Evolutionary conservation across 352 stramenopile species (phyloP).

Genomic region (Vaucheria bursata): DNA sequence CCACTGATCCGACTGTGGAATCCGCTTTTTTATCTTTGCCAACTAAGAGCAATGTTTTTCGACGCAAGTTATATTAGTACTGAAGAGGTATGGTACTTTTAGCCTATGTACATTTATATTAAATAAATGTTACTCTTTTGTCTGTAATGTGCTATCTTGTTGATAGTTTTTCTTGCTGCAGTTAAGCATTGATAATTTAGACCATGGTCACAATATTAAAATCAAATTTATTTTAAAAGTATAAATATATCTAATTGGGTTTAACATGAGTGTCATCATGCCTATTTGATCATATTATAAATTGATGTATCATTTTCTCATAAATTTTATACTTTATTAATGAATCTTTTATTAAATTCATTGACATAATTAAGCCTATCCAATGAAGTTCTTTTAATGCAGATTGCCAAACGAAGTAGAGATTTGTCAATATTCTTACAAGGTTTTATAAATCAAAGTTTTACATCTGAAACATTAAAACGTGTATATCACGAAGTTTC

Average conservation of each 20-base stretch:
- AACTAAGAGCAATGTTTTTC: too few species aligned
- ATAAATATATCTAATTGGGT: background rate
- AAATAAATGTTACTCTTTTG: too few species aligned
- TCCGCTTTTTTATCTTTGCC: too few species aligned
- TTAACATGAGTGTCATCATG: constrained; percentile 15
- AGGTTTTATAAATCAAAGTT: constrained; percentile 57
- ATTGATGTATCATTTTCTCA: background rate
- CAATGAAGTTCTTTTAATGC: constrained; percentile 5
- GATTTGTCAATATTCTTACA: constrained; percentile 67
- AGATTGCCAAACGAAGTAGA: constrained; percentile 32
- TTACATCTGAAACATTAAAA: constrained; percentile 32
- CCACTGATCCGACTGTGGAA: too few species aligned
- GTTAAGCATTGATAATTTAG: too few species aligned
- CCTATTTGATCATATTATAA: background rate
- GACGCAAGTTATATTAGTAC: too few species aligned
- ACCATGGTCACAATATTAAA: too few species aligned
- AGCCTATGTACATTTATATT: too few species aligned
- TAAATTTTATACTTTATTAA: constrained; percentile 1
- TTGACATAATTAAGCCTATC: constrained; percentile 52
- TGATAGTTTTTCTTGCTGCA: too few species aligned
- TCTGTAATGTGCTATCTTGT: too few species aligned
- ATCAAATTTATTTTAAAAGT: background rate
- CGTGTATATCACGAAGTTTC: constrained; percentile 25
- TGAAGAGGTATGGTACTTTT: too few species aligned
- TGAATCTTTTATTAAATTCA: constrained; percentile 44